phyloP scores from a whole-genome alignment of 2,329 filamentous ascomycete species.

The Conoideocrella luteorostrata region DNA sequence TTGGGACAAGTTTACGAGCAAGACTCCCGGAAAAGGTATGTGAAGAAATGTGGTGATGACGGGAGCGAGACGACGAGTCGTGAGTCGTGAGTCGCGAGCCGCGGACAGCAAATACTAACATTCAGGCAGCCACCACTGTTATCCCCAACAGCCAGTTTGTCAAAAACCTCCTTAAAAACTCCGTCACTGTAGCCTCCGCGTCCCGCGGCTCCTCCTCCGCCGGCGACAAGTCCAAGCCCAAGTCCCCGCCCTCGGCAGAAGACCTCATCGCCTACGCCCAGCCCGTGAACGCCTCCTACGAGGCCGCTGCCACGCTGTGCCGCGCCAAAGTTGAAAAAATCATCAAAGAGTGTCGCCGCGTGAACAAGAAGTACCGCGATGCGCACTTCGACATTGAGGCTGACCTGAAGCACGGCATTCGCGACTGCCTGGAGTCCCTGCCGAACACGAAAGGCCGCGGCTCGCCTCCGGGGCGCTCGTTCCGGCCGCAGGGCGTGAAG shows the following conservation, averaged over 20 bases:
- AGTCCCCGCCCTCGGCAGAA: constrained; percentile 16
- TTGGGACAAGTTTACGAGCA: constrained; percentile 66
- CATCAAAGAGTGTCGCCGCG: constrained; percentile 58
- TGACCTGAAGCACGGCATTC: constrained; percentile 57
- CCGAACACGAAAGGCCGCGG: constrained; percentile 23
- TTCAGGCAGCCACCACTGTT: constrained; percentile 52
- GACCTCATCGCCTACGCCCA: constrained; percentile 28
- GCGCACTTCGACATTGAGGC: constrained; percentile 81
- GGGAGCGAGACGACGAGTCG: too few species aligned
- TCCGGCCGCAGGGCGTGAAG: constrained; percentile 53
- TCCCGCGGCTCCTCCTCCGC: too few species aligned
- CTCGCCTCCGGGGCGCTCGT: constrained; percentile 20
- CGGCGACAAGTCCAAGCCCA: constrained; percentile 33
- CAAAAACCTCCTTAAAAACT: constrained; percentile 49
- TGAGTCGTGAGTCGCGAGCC: too few species aligned
- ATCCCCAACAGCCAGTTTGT: constrained; percentile 63
- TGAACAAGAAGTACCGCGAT: constrained; percentile 83
- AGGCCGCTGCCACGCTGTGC: constrained; percentile 65
- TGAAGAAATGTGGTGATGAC: neutral
- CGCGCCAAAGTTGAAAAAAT: constrained; percentile 57
- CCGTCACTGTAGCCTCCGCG: neutral
- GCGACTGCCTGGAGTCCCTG: constrained; percentile 44
- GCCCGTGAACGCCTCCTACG: constrained; percentile 57
- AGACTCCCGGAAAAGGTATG: constrained; percentile 61
- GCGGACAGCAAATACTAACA: neutral